Conservation (phyloP, 805 yeast species). For the Spathaspora passalidarum region DNA sequence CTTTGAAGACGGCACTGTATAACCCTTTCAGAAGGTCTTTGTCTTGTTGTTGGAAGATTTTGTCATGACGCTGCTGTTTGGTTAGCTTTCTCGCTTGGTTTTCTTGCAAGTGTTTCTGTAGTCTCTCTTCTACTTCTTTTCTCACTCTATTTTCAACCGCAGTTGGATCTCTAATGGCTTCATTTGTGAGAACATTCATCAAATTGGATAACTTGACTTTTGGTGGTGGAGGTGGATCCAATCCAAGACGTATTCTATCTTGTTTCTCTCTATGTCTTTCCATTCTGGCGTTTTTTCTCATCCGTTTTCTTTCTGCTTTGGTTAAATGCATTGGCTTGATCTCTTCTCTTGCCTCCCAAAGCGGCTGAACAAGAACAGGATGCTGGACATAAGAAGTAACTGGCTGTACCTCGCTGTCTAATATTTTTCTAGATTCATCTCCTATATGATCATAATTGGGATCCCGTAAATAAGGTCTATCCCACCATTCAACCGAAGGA, state of each 20-base stretch:
- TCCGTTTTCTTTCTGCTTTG: constrained; percentile 69
- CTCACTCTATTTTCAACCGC: constrained; percentile 72
- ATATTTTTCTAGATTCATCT: constrained; percentile 22
- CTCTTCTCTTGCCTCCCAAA: constrained; percentile 49
- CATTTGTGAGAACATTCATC: constrained; percentile 82
- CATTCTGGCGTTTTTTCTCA: constrained; percentile 68
- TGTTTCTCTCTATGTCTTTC: constrained; percentile 65
- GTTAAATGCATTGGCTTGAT: constrained; percentile 58
- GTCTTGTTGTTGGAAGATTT: constrained; percentile 41
- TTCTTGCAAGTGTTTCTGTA: constrained; percentile 50
- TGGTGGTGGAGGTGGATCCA: constrained; percentile 85
- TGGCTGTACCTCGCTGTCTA: constrained; percentile 42
- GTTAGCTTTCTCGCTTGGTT: constrained; percentile 65
- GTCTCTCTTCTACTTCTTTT: constrained; percentile 64
- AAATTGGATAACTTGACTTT: constrained; percentile 81
- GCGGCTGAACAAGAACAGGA: constrained; percentile 64
- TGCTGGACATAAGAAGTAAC: constrained; percentile 77
- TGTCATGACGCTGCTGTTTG: constrained; percentile 54
- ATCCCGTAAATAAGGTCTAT: constrained; percentile 49
- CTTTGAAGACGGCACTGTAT: constrained; percentile 55
- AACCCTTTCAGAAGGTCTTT: constrained; percentile 52
- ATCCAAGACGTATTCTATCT: constrained; percentile 73
- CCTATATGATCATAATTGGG: constrained; percentile 34
- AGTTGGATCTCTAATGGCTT: constrained; percentile 86
- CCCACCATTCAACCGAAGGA: constrained; percentile 90